phyloP scores from a whole-genome alignment of 192 early-diverging fungal genomes.

The Lunasporangiospora selenospora region DNA sequence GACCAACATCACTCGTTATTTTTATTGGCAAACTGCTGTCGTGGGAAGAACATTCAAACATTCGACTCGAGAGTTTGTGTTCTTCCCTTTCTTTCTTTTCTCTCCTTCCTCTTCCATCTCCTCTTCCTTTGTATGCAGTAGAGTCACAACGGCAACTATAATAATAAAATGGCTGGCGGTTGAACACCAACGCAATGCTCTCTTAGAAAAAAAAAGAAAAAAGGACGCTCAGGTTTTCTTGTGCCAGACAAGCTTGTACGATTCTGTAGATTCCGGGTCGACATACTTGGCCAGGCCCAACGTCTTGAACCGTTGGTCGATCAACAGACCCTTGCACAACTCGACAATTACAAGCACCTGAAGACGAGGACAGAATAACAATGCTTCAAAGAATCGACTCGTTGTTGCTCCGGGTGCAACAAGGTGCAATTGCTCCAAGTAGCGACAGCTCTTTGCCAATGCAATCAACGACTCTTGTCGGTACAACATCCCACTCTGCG shows the following conservation, averaged over 20 bases:
- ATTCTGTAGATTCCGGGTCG: constrained; percentile 30
- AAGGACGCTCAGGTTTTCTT: constrained; percentile 37
- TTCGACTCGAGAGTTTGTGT: no score
- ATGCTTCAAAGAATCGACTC: constrained; percentile 38
- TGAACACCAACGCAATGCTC: not conserved
- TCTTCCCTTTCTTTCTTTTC: not conserved
- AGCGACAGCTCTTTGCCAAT: constrained; percentile 38
- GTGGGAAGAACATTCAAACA: no score
- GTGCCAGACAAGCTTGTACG: constrained; percentile 46
- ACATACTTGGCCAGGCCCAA: constrained; percentile 40
- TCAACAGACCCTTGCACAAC: constrained; percentile 38
- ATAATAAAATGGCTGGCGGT: no score
- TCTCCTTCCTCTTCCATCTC: no score
- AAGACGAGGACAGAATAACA: constrained; percentile 33
- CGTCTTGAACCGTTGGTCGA: constrained; percentile 45
- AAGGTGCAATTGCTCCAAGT: constrained; percentile 38
- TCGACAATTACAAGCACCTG: constrained; percentile 43
- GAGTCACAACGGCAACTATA: no score
- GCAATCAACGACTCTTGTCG: constrained; percentile 37
- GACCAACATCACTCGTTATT: no score
- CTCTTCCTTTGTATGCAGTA: not conserved
- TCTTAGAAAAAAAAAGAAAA: no score
- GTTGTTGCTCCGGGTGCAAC: constrained; percentile 38
- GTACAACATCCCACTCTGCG: constrained; percentile 33
- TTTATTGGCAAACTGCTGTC: no score